phyloP scores from a whole-genome alignment of 1,284 basidiomycete genomes.

The Rugosomyces carneus region DNA sequence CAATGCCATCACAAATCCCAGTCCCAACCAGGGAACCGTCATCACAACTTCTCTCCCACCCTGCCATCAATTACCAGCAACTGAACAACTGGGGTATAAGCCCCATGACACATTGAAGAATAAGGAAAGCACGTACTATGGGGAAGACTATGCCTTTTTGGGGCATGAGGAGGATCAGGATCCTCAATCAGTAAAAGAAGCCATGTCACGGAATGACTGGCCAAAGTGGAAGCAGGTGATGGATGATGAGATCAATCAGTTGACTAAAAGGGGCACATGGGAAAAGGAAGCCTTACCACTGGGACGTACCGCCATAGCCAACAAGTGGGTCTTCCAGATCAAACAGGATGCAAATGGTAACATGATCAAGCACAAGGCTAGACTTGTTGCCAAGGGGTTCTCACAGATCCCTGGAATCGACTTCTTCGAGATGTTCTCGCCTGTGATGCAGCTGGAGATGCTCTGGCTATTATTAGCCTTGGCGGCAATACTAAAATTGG shows the following conservation, averaged over 20 bases:
- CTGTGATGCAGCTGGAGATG: conserved; percentile 27
- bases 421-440: conserved; percentile 34
- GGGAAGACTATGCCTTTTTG: too few species aligned
- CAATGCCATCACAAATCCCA: background rate
- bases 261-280: background rate
- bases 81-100: background rate
- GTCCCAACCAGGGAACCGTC: background rate
- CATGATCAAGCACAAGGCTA: conserved; percentile 7
- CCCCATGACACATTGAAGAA: too few species aligned
- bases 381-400: conserved; percentile 20
- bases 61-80: background rate
- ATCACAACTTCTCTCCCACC: background rate
- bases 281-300: background rate
- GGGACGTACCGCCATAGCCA: background rate
- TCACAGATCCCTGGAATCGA: conserved; percentile 22
- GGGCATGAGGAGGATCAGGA: background rate
- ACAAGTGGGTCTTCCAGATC: conserved; percentile 6
- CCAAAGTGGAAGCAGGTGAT: conserved; percentile 8
- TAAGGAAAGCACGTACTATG: too few species aligned
- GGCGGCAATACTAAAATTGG: conserved; percentile 21
- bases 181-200: background rate
- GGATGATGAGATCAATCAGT: conserved; percentile 1
- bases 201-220: conserved; percentile 1
- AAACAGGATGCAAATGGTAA: conserved; percentile 5
- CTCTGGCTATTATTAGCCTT: conserved; percentile 27